Evolutionary conservation across 2,329 filamentous ascomycete species (phyloP).

Genomic region (Colletotrichum theobromicola): DNA sequence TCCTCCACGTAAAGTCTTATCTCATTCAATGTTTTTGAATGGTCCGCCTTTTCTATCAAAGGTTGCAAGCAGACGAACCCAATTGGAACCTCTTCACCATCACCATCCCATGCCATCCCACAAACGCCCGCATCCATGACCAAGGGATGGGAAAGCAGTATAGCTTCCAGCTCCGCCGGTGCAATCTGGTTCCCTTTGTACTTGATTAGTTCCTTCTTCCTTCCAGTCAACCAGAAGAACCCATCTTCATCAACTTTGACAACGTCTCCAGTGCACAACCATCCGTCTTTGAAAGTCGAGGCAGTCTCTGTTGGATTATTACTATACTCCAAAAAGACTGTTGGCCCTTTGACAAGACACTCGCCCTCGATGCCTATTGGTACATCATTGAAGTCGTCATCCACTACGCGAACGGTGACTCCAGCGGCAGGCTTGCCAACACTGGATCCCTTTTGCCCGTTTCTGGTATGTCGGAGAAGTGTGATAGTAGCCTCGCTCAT

Average conservation of each 20-base stretch:
- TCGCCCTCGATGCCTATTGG: neutral
- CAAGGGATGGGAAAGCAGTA: neutral
- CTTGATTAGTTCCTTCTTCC: conserved; percentile 37
- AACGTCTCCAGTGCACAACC: conserved; percentile 36
- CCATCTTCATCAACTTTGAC: conserved; percentile 30
- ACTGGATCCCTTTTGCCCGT: conserved; percentile 17
- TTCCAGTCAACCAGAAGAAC: conserved; percentile 33
- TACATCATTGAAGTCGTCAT: neutral
- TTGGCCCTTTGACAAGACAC: neutral
- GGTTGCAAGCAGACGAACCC: neutral
- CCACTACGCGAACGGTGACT: neutral
- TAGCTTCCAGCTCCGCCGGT: conserved; percentile 35
- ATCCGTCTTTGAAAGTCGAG: conserved; percentile 30
- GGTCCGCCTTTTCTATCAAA: neutral
- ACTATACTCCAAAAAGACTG: neutral
- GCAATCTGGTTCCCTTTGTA: conserved; percentile 36
- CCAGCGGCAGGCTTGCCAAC: neutral
- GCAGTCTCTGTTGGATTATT: neutral
- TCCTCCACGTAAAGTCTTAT: neutral
- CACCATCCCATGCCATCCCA: neutral
- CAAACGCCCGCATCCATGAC: neutral
- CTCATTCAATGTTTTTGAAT: neutral
- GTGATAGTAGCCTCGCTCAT: conserved; percentile 29
- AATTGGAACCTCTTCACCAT: neutral
- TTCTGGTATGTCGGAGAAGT: conserved; percentile 23